Evolutionary conservation across 129 eudicot genomes (phyloP).

Genomic region (Helichrysum umbraculigerum): DNA sequence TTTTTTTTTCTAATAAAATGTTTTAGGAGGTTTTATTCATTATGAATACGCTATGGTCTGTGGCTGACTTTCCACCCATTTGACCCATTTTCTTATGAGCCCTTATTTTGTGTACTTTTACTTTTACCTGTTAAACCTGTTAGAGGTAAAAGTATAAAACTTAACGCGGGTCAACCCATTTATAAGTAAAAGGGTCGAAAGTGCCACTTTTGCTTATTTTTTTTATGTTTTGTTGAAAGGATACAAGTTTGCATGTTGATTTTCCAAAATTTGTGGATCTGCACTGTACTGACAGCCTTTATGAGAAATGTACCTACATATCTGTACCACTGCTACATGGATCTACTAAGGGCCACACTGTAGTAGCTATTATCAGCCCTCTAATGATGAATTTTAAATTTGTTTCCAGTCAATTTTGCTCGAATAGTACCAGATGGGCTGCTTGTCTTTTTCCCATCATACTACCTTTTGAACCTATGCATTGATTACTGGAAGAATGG

Average conservation of each 20-base stretch:
- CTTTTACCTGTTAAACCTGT: neutral
- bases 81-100: neutral
- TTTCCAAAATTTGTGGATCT: neutral
- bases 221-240: constrained; percentile 1
- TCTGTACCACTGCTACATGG: neutral
- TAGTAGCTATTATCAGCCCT: neutral
- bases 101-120: neutral
- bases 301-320: neutral
- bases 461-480: constrained; percentile 81
- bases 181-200: neutral
- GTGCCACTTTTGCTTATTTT: neutral
- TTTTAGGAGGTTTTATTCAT: neutral
- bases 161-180: neutral
- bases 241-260: neutral
- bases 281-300: neutral
- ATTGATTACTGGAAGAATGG: constrained; percentile 75
- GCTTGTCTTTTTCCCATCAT: constrained; percentile 93
- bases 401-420: constrained; percentile 86
- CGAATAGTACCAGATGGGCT: constrained; percentile 97
- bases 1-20: neutral
- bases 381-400: constrained; percentile 18
- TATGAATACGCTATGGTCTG: neutral
- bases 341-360: neutral
- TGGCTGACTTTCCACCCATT: neutral
- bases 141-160: neutral